Percentiles rank a stretch among this genome's conserved stretches.
These are phyloP conservation scores for Immersiporthe knoxdaviesiana DNA, from an alignment of 2,329 filamentous ascomycete genomes.

Conservation along the genomic window DNA sequence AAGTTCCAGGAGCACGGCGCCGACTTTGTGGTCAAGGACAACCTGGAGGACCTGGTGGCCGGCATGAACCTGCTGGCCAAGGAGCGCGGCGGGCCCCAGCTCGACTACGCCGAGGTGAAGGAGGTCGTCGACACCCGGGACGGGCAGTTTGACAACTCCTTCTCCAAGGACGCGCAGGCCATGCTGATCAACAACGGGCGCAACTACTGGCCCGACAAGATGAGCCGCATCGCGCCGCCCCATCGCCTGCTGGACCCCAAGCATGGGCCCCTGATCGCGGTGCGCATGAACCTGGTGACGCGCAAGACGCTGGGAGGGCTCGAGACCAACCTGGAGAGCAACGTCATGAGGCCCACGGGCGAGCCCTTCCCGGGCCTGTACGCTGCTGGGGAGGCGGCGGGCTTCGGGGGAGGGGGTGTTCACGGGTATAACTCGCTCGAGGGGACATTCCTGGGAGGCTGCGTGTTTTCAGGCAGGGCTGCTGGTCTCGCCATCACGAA, in stretches of 20 bases:
- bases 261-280: constrained; percentile 63
- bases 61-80: constrained; percentile 62
- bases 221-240: constrained; percentile 55
- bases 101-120: constrained; percentile 50
- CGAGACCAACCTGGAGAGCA: constrained; percentile 61
- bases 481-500: constrained; percentile 59
- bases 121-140: constrained; percentile 57
- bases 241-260: constrained; percentile 57
- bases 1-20: constrained; percentile 61
- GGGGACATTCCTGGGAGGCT: constrained; percentile 65
- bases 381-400: constrained; percentile 62
- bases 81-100: constrained; percentile 48
- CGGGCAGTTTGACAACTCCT: constrained; percentile 58
- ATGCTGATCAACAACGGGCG: constrained; percentile 64
- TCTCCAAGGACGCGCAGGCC: constrained; percentile 63
- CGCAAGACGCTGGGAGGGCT: constrained; percentile 64
- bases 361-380: constrained; percentile 58
- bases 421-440: constrained; percentile 66
- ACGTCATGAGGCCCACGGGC: constrained; percentile 56
- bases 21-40: constrained; percentile 63
- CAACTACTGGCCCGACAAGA: constrained; percentile 57
- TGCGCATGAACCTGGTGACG: constrained; percentile 63
- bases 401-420: constrained; percentile 65
- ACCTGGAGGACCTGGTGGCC: constrained; percentile 56
- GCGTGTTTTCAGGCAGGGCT: constrained; percentile 63